Percentiles rank a stretch among this genome's conserved stretches.
These are phyloP conservation scores for Eucommia ulmoides DNA, from an alignment of 257 asterid genomes.

Conservation along the genomic window DNA sequence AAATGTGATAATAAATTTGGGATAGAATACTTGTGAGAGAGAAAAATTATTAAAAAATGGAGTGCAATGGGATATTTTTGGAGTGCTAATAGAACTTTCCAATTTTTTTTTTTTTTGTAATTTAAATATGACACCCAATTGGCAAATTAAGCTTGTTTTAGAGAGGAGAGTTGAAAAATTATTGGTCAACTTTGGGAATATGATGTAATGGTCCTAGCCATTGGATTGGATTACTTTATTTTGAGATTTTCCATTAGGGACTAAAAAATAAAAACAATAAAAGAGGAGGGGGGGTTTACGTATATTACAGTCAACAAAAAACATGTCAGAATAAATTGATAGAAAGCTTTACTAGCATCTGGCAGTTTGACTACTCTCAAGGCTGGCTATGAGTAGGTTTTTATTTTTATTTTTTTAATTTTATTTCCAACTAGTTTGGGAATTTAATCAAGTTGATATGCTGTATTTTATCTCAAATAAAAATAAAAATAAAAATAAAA, in stretches of 20 bases:
- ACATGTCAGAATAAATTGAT: too few relatives aligned
- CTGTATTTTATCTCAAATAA: background rate
- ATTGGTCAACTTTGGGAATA: background rate
- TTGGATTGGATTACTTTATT: background rate
- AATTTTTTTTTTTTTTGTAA: background rate
- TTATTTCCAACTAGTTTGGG: background rate
- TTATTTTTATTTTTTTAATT: too few relatives aligned
- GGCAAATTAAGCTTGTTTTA: background rate
- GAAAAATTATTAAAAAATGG: too few relatives aligned
- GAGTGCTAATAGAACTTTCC: too few relatives aligned
- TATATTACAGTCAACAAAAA: background rate
- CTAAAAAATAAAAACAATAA: background rate
- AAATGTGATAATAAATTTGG: too few relatives aligned
- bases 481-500: too few relatives aligned
- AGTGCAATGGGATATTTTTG: background rate
- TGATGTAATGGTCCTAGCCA: background rate
- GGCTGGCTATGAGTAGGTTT: too few relatives aligned
- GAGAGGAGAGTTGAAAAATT: background rate
- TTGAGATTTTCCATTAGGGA: background rate
- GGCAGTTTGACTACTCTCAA: background rate
- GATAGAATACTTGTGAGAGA: background rate
- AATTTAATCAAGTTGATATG: too few relatives aligned
- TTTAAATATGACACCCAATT: background rate
- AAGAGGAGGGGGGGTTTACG: background rate
- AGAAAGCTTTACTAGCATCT: too few relatives aligned